Conservation (phyloP, 371 early-diverging fungal genomes). For the Chytridiales sp. region DNA sequence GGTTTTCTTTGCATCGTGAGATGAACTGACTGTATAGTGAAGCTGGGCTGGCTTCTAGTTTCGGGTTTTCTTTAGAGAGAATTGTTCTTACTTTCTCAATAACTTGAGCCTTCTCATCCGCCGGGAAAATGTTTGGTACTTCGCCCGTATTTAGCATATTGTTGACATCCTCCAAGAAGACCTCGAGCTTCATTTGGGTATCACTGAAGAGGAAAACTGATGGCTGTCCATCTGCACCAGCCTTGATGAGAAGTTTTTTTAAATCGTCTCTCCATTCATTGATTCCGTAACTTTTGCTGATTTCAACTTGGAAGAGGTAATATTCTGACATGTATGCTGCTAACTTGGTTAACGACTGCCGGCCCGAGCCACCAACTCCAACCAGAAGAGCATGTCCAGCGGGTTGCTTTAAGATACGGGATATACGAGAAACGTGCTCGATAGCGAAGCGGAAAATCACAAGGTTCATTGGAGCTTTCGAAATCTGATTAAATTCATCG, state of each 20-base stretch:
- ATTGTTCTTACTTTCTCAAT: conserved; percentile 50
- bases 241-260: conserved; percentile 51
- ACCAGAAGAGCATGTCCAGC: conserved; percentile 57
- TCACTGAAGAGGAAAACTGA: conserved; percentile 56
- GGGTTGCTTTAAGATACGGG: conserved; percentile 55
- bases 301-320: conserved; percentile 54
- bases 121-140: conserved; percentile 55
- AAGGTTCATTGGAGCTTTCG: conserved; percentile 59
- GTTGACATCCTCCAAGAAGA: conserved; percentile 58
- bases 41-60: conserved; percentile 49
- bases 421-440: conserved; percentile 55
- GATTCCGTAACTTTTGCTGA: conserved; percentile 52
- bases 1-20: conserved; percentile 53
- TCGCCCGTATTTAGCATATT: conserved; percentile 60
- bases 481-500: conserved; percentile 57
- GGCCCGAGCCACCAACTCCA: conserved; percentile 58
- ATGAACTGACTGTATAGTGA: conserved; percentile 56
- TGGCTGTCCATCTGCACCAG: conserved; percentile 50
- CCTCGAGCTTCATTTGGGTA: conserved; percentile 51
- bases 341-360: conserved; percentile 53
- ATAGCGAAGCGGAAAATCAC: conserved; percentile 58
- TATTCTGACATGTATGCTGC: conserved; percentile 57
- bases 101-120: conserved; percentile 57
- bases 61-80: conserved; percentile 52
- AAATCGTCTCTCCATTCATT: conserved; percentile 58